Evolutionary conservation across 345 rosid species (phyloP), one percentile per base, ranked within the genome.

Genomic region (Odontarrhena argentea): DNA sequence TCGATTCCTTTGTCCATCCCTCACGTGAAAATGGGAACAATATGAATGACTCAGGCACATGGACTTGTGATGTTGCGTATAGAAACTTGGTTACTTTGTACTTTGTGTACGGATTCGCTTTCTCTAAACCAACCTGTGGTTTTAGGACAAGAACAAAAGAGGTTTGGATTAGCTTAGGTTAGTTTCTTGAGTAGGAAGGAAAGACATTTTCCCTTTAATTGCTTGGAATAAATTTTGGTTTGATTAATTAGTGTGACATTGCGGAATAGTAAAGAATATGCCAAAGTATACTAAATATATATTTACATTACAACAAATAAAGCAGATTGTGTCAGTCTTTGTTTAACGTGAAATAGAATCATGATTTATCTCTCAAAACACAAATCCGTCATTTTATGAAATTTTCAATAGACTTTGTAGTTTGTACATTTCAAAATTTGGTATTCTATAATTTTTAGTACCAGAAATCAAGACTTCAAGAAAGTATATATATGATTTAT

Each of bases 1-100:
- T 92, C 0, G 96, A 89, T 44, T 92, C 95, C 74, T 82, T 84
- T 60, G 84, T 82, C 95, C 98, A 87, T 4, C 90, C 92, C 61
- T 89, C 92, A 68, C 91, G 80, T 13, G 95, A 87, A 25, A 84
- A 3, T 1, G 98, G 81, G 38, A 52, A 77, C 9, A 84, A 48
- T 2, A 92, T 51, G 67, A 92, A 87, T 1, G 92, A 92, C 2
- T 89, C 89, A 0, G 96, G 92, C 10, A 92, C 78, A 15, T 66
- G 45, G 45, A 87, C 49, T 12, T 77, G 55, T 2, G 96, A 87
- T 0, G 95, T 89, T 2, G 96, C 92, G 54, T 84, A 92, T 13
- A 92, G 54, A 59, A 82, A 92, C 63, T 82, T 86, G 1, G 95
- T 92, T 9, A 87, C 95, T 0, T 62, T 18, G 68, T 89, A 89